Evolutionary conservation across 345 rosid genomes (phyloP).

Genomic region (Camelina sativa): DNA sequence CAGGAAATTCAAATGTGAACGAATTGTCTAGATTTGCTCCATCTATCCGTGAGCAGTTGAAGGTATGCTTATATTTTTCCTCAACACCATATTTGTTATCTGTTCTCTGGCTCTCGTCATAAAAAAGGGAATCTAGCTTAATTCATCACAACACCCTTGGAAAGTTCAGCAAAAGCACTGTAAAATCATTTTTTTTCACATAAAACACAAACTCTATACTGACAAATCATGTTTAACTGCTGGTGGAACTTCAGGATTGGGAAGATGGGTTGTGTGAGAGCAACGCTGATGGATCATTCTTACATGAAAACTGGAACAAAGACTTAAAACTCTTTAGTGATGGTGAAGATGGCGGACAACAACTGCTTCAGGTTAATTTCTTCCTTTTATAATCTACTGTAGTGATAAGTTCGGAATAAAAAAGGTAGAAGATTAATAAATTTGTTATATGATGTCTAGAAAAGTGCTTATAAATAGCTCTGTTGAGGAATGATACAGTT

Average conservation of each 20-base stretch:
- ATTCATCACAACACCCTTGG: conserved; percentile 19
- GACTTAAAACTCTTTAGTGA: conserved; percentile 76
- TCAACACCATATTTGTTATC: conserved; percentile 2
- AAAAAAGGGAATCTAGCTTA: not conserved
- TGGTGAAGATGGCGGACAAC: conserved; percentile 86
- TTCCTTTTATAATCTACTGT: conserved; percentile 24
- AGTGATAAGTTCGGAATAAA: not conserved
- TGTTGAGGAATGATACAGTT: not conserved
- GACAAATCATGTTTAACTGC: conserved; percentile 21
- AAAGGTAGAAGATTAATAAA: conserved; percentile 3
- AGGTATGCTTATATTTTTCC: conserved; percentile 51
- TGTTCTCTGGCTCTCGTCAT: not conserved
- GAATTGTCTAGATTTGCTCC: conserved; percentile 63
- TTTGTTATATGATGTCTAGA: conserved; percentile 6
- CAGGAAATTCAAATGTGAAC: conserved; percentile 54
- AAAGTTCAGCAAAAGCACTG: not conserved
- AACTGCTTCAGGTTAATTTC: conserved; percentile 74
- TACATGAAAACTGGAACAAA: conserved; percentile 92
- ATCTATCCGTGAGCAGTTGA: conserved; percentile 73
- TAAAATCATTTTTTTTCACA: conserved; percentile 12
- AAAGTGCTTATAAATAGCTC: conserved; percentile 1
- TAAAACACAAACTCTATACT: not conserved
- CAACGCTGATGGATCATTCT: conserved; percentile 87
- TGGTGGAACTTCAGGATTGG: conserved; percentile 70
- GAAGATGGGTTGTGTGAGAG: conserved; percentile 89